Conservation (phyloP, 306 rosid species). For the Macrotyloma uniflorum region DNA sequence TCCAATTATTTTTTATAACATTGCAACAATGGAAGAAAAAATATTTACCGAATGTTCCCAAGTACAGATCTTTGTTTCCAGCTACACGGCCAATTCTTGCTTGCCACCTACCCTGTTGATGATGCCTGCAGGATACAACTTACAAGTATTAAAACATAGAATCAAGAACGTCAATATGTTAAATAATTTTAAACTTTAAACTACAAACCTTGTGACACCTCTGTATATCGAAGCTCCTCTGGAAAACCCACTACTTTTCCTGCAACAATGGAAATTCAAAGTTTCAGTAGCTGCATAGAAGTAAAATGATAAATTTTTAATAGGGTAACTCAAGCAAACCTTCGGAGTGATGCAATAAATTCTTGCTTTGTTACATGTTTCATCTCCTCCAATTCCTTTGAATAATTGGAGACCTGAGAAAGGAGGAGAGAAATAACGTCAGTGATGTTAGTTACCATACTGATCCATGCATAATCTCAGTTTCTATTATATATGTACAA, state of each 20-base stretch:
- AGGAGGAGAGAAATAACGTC: background rate
- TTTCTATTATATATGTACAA: background rate
- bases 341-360: slow-evolving; percentile 89
- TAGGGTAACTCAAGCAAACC: slow-evolving; percentile 43
- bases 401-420: slow-evolving; percentile 69
- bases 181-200: background rate
- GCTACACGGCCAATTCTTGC: slow-evolving; percentile 99
- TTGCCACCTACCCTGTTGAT: slow-evolving; percentile 99
- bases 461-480: background rate
- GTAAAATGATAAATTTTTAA: background rate
- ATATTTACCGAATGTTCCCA: slow-evolving; percentile 85
- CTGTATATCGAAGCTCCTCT: slow-evolving; percentile 94
- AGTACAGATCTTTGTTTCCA: slow-evolving; percentile 91
- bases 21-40: background rate
- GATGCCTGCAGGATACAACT: slow-evolving; percentile 65
- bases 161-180: background rate
- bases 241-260: slow-evolving; percentile 98
- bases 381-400: slow-evolving; percentile 90
- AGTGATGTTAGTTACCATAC: background rate
- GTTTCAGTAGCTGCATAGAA: background rate
- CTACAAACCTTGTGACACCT: slow-evolving; percentile 86
- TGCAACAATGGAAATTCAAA: slow-evolving; percentile 30
- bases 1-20: background rate
- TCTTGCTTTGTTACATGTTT: slow-evolving; percentile 89
- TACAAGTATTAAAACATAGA: background rate